Evolutionary conservation across 257 asterid genomes (phyloP).

Genomic region (Solanum medicagineum): DNA sequence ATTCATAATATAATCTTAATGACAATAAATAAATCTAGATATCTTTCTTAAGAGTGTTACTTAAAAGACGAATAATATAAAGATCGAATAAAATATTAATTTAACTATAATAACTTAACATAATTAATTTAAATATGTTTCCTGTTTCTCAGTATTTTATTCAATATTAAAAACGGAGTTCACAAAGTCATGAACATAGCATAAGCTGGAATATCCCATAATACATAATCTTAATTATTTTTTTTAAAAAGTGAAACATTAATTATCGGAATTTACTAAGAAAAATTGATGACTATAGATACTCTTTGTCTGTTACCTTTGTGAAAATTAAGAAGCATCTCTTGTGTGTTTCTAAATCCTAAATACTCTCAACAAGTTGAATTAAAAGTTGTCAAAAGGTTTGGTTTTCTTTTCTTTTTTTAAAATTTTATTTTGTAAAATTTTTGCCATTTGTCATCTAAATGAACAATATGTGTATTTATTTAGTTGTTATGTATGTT

Average conservation of each 20-base stretch:
- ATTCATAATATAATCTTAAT: too few species aligned
- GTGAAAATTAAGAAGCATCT: not conserved
- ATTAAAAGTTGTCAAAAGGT: not conserved
- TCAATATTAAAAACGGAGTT: not conserved
- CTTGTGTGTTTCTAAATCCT: not conserved
- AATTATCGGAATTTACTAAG: not conserved
- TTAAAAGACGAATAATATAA: too few species aligned
- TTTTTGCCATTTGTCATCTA: not conserved
- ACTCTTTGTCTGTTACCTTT: not conserved
- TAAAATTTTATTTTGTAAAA: not conserved
- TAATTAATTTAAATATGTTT: too few species aligned
- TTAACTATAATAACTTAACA: too few species aligned
- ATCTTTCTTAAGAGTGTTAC: too few species aligned
- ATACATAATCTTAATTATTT: not conserved
- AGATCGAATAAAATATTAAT: too few species aligned
- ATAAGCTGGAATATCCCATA: not conserved
- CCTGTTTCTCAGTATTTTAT: not conserved
- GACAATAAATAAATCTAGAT: too few species aligned
- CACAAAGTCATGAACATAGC: not conserved
- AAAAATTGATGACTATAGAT: not conserved
- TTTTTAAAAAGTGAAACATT: not conserved
- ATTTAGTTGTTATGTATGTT: not conserved
- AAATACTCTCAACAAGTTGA: not conserved
- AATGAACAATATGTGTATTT: not conserved
- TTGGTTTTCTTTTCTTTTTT: not conserved